Base-by-base conservation (phyloP, 2,329 filamentous ascomycete species). In the Fusarium burgessii region DNA sequence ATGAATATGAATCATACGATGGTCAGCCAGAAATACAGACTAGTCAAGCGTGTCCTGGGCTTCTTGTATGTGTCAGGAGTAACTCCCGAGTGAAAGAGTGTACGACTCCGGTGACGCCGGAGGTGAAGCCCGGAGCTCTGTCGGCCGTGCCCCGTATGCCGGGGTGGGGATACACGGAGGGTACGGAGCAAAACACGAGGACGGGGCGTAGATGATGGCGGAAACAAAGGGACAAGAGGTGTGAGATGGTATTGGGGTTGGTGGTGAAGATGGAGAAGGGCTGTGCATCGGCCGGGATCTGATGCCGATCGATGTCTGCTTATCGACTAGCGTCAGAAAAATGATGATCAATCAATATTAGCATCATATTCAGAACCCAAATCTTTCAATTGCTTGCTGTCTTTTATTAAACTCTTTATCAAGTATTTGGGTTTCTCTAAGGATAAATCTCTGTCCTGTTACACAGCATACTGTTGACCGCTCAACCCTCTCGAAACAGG, bases 301-400 rank as follows among this genome's bases (percentile, higher is more conserved):
- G n/a, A 45, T 59, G 69, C 52, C 49, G 61, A 67, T 66, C 42
- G 35, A 35, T 52, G 45, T 52, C 57, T 67, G 35, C 56, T 62
- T 56, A 72, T 54, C 58, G 61, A 56, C 54, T 72, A 65, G 57
- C 57, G 54, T 38, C 46, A 41, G 27, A 40, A 23, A 32, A 8
- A 9, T 43, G 66, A 61, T 68, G 63, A 71, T 67, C 69, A 72
- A 72, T 57, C 69, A 62, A 67, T 14, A 46, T 46, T 58, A 36
- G 52, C 35, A 49, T 36, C 32, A 57, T 36, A 23, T 52, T 43
- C 14, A 58, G 32, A 32, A 47, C 18, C 29, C 29, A 14, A 17
- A 13, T 42, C 14, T 58, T 49, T 23, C 38, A 51, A 51, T 29
- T 38, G 12, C 20, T 18, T 23, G 25, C 7, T 45, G 29, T 29